phyloP scores from a whole-genome alignment of 352 stramenopile species.

The Elongisporangium undulatum region DNA sequence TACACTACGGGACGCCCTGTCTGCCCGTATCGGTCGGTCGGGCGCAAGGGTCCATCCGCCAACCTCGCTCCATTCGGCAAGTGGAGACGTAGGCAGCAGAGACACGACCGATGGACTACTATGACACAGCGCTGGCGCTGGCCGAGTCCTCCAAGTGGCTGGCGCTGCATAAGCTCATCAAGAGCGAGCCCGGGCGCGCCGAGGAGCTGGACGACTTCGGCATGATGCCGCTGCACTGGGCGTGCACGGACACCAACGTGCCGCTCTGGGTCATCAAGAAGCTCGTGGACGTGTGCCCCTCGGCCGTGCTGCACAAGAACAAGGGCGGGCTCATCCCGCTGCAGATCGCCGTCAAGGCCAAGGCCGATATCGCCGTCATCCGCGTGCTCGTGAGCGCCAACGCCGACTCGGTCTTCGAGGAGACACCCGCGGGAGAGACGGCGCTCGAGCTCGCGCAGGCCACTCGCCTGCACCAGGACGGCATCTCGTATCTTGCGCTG shows the following conservation, averaged over 20 bases:
- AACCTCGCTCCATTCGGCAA: neutral
- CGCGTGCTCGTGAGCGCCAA: slow-evolving; percentile 40
- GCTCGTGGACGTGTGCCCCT: slow-evolving; percentile 54
- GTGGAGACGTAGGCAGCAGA: neutral
- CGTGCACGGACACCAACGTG: slow-evolving; percentile 70
- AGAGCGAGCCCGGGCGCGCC: slow-evolving; percentile 38
- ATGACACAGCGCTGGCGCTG: slow-evolving; percentile 57
- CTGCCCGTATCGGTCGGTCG: neutral
- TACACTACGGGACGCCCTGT: neutral
- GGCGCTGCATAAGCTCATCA: slow-evolving; percentile 56
- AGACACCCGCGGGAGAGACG: slow-evolving; percentile 71
- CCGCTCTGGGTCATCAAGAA: slow-evolving; percentile 61
- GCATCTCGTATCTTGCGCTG: slow-evolving; percentile 37
- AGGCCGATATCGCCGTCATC: slow-evolving; percentile 61
- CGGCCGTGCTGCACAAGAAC: slow-evolving; percentile 57
- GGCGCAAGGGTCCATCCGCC: neutral
- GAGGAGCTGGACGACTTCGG: slow-evolving; percentile 82
- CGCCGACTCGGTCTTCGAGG: slow-evolving; percentile 49
- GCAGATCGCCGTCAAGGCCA: slow-evolving; percentile 81
- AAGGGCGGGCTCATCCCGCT: slow-evolving; percentile 73
- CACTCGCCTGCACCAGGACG: slow-evolving; percentile 42
- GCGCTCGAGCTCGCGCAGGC: slow-evolving; percentile 54
- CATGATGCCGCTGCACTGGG: slow-evolving; percentile 85
- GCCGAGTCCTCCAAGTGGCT: slow-evolving; percentile 70
- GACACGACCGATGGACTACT: slow-evolving; percentile 4